Percentiles rank a stretch among this genome's conserved stretches.
Conservation (phyloP, 73 alveolate genomes). For the Symbiodinium natans region DNA sequence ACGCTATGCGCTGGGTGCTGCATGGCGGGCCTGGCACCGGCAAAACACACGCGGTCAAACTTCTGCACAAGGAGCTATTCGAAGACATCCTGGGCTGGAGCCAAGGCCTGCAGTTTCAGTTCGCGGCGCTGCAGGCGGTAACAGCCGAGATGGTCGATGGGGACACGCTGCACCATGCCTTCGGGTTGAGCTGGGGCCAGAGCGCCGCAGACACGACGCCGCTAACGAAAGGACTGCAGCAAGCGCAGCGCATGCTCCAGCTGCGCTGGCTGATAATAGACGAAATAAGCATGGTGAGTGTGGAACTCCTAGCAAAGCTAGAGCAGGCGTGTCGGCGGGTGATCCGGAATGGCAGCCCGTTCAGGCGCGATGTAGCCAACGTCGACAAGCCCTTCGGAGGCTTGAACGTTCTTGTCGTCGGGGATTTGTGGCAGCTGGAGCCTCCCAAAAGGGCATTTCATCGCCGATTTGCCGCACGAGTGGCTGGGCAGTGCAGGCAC, state of each 20-base stretch:
- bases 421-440: slow-evolving; percentile 15
- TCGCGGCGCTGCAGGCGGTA: not conserved
- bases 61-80: not conserved
- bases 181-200: no score
- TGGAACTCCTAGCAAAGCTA: not conserved
- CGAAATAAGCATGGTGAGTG: slow-evolving; percentile 43
- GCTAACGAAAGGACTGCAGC: not conserved
- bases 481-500: not conserved
- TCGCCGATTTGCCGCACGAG: not conserved
- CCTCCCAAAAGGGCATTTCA: not conserved
- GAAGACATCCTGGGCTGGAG: not conserved
- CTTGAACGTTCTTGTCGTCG: not conserved
- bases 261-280: slow-evolving; percentile 34
- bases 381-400: not conserved
- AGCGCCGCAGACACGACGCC: no score
- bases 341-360: not conserved
- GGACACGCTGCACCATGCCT: no score
- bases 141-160: not conserved
- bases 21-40: slow-evolving; percentile 52
- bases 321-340: slow-evolving; percentile 4
- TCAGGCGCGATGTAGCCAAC: not conserved
- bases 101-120: not conserved
- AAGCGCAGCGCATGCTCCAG: not conserved
- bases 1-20: not conserved
- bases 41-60: not conserved